Conservation (phyloP, 805 yeast species). For the Torulaspora quercuum region DNA sequence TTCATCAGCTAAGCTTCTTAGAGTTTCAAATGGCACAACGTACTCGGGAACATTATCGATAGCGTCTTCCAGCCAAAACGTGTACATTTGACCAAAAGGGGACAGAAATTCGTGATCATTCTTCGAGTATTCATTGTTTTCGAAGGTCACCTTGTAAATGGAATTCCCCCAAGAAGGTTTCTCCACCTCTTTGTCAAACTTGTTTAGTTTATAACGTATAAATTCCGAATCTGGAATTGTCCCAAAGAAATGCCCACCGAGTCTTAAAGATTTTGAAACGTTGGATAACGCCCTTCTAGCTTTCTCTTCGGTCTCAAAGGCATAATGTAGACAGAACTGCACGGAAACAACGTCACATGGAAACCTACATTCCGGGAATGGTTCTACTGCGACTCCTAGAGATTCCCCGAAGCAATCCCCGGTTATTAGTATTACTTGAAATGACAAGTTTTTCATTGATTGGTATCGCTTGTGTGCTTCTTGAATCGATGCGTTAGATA, state of each 20-base stretch:
- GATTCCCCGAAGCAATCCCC: conserved; percentile 85
- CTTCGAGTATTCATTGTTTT: conserved; percentile 62
- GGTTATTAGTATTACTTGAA: conserved; percentile 79
- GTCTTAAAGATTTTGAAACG: conserved; percentile 66
- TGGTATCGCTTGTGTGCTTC: conserved; percentile 78
- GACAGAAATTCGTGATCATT: conserved; percentile 65
- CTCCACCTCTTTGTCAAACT: conserved; percentile 49
- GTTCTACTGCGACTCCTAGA: conserved; percentile 61
- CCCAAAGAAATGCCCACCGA: conserved; percentile 88
- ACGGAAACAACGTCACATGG: conserved; percentile 87
- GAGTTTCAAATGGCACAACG: conserved; percentile 89
- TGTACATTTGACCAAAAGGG: conserved; percentile 81
- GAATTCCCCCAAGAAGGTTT: conserved; percentile 76
- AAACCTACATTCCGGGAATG: conserved; percentile 62
- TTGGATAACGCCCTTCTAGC: conserved; percentile 71
- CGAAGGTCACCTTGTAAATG: conserved; percentile 76
- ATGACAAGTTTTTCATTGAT: conserved; percentile 55
- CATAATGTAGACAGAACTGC: conserved; percentile 94
- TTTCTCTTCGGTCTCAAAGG: conserved; percentile 80
- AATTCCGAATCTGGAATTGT: conserved; percentile 92
- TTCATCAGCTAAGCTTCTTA: conserved; percentile 79
- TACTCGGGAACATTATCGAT: conserved; percentile 96
- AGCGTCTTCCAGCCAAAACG: conserved; percentile 83
- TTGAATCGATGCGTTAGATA: conserved; percentile 79
- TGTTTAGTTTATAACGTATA: conserved; percentile 59